Percentiles rank a stretch among this genome's conserved stretches.
phyloP scores from a whole-genome alignment of 2,329 filamentous ascomycete genomes.

The Teratosphaeria viscida region DNA sequence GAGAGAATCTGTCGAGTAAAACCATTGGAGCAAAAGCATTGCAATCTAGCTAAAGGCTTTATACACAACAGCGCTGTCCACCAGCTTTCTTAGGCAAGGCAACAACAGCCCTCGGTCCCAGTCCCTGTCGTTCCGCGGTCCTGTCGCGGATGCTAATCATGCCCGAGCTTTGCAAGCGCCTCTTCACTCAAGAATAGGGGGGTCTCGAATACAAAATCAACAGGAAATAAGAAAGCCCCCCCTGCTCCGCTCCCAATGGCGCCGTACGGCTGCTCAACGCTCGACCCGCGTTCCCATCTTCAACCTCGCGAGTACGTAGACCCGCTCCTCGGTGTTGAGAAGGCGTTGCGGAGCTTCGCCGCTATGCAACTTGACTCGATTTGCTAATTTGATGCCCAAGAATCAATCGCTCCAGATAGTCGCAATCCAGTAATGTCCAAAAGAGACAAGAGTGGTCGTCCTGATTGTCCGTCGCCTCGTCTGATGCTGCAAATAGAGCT shows the following conservation, averaged over 20 bases:
- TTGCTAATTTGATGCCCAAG: neutral
- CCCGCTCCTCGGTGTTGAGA: slow-evolving; percentile 11
- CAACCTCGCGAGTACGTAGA: slow-evolving; percentile 22
- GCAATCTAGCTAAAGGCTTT: neutral
- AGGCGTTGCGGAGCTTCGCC: slow-evolving; percentile 3
- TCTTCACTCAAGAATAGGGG: neutral
- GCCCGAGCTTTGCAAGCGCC: neutral
- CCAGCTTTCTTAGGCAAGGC: neutral
- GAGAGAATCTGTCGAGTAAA: neutral
- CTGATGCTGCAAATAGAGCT: neutral
- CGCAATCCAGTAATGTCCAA: neutral
- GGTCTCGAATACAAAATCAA: neutral
- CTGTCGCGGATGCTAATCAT: neutral
- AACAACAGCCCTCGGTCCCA: neutral
- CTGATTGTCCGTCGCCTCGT: neutral
- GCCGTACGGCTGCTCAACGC: slow-evolving; percentile 18
- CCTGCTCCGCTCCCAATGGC: neutral
- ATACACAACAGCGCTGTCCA: neutral
- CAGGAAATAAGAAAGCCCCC: neutral
- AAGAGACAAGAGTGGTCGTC: neutral
- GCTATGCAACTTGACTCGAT: slow-evolving; percentile 3
- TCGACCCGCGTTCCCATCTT: slow-evolving; percentile 20
- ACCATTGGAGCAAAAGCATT: neutral
- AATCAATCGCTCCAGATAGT: neutral
- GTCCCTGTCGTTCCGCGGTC: neutral